A percentile compares a stretch with the other conserved stretches of the same genome.
phyloP scores from a whole-genome alignment of 179 eudicot genomes.

The Silene vulgaris region DNA sequence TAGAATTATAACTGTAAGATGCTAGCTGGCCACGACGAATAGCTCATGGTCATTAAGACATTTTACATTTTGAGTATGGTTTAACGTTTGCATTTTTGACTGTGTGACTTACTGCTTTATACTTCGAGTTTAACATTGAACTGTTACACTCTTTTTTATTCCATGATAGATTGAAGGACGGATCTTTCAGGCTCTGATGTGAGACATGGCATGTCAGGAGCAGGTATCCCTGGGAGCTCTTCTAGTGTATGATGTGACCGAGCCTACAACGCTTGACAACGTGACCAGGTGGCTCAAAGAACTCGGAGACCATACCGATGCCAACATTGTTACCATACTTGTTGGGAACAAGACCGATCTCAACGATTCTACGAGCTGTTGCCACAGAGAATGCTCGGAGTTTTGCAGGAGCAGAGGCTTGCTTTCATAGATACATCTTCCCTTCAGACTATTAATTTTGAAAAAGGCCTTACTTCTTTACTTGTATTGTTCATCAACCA shows the following conservation, averaged over 20 bases:
- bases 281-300: slow-evolving; percentile 89
- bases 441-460: slow-evolving; percentile 72
- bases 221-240: slow-evolving; percentile 72
- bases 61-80: too few species aligned
- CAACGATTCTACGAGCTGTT: slow-evolving; percentile 73
- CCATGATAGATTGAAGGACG: slow-evolving; percentile 67
- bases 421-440: slow-evolving; percentile 92
- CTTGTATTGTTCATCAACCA: too few species aligned
- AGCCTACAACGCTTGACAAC: slow-evolving; percentile 75
- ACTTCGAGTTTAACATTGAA: neutral
- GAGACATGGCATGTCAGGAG: slow-evolving; percentile 92
- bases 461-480: slow-evolving; percentile 41
- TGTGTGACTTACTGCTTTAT: too few species aligned
- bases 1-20: too few species aligned
- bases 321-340: slow-evolving; percentile 92
- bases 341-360: slow-evolving; percentile 88
- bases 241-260: slow-evolving; percentile 54
- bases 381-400: slow-evolving; percentile 56
- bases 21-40: too few species aligned
- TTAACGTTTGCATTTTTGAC: too few species aligned
- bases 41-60: too few species aligned
- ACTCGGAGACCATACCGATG: slow-evolving; percentile 83
- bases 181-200: slow-evolving; percentile 84
- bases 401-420: slow-evolving; percentile 76
- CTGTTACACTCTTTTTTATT: neutral